phyloP scores from a whole-genome alignment of 345 rosid genomes.

The Ceriops decandra region DNA sequence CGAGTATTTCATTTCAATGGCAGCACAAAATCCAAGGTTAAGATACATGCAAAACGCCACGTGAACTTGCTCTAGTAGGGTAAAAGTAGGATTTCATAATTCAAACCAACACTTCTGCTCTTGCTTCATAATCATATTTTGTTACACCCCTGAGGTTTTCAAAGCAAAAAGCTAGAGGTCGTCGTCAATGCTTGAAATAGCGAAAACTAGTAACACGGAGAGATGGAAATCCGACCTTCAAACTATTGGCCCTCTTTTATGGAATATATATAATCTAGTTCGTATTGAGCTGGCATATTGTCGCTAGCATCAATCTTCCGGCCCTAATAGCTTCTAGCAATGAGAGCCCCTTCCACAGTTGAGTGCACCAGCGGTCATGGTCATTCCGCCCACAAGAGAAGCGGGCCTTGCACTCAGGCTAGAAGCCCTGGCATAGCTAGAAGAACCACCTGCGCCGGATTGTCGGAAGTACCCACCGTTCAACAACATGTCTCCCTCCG shows the following conservation, averaged over 20 bases:
- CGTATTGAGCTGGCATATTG: too few relatives aligned
- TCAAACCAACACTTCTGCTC: slow-evolving; percentile 19
- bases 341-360: slow-evolving; percentile 21
- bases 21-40: too few relatives aligned
- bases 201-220: too few relatives aligned
- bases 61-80: too few relatives aligned
- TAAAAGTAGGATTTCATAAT: background rate
- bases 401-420: slow-evolving; percentile 29
- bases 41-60: too few relatives aligned
- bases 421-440: slow-evolving; percentile 20
- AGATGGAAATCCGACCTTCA: too few relatives aligned
- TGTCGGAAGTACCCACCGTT: slow-evolving; percentile 25
- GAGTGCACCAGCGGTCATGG: slow-evolving; percentile 26
- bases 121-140: background rate
- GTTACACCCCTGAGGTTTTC: background rate
- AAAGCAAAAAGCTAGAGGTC: slow-evolving; percentile 4
- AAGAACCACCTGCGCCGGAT: slow-evolving; percentile 23
- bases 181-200: background rate
- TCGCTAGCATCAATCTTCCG: too few relatives aligned
- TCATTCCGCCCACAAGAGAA: slow-evolving; percentile 21
- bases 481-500: slow-evolving; percentile 20
- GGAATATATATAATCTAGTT: too few relatives aligned
- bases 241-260: too few relatives aligned
- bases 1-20: too few relatives aligned
- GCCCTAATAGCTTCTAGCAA: slow-evolving; percentile 4